Evolutionary conservation across 148 eudicot genomes (phyloP).

Genomic region (Fallopia convolvulus): DNA sequence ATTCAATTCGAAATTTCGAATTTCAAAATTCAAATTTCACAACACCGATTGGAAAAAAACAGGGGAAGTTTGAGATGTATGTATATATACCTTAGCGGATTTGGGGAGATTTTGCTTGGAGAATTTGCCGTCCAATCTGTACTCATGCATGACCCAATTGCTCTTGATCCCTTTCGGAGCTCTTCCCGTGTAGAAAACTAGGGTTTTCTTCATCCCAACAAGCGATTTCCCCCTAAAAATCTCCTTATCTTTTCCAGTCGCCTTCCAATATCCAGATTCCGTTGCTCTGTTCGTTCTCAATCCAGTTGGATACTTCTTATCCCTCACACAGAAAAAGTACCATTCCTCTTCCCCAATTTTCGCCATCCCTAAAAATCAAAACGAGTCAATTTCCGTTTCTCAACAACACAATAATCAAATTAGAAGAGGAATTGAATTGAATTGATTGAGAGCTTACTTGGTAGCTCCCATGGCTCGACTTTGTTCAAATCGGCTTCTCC

Average conservation of each 20-base stretch:
- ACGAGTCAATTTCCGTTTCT: too few relatives aligned
- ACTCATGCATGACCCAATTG: slow-evolving; percentile 70
- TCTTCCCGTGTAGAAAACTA: slow-evolving; percentile 56
- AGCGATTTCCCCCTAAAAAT: slow-evolving; percentile 32
- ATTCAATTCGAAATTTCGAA: too few relatives aligned
- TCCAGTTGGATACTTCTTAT: slow-evolving; percentile 58
- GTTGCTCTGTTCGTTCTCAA: slow-evolving; percentile 60
- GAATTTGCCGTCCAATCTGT: slow-evolving; percentile 32
- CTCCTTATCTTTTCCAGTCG: slow-evolving; percentile 53
- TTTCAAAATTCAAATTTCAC: not conserved
- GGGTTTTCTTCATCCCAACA: slow-evolving; percentile 58
- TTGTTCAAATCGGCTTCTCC: slow-evolving; percentile 4
- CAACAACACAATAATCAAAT: too few relatives aligned
- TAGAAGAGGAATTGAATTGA: too few relatives aligned
- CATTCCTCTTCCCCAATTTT: slow-evolving; percentile 27
- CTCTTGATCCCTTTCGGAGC: slow-evolving; percentile 60
- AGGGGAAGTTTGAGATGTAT: not conserved
- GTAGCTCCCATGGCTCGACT: not conserved
- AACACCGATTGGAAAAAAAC: not conserved
- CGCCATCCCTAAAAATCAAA: slow-evolving; percentile 3
- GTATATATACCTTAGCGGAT: not conserved
- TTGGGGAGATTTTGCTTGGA: not conserved
- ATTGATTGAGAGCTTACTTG: not conserved
- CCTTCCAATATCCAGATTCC: slow-evolving; percentile 56
- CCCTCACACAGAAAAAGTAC: slow-evolving; percentile 57